These are phyloP conservation scores for Colletotrichum sp. DNA, from an alignment of 2,329 filamentous ascomycete genomes.

Conservation along the genomic window DNA sequence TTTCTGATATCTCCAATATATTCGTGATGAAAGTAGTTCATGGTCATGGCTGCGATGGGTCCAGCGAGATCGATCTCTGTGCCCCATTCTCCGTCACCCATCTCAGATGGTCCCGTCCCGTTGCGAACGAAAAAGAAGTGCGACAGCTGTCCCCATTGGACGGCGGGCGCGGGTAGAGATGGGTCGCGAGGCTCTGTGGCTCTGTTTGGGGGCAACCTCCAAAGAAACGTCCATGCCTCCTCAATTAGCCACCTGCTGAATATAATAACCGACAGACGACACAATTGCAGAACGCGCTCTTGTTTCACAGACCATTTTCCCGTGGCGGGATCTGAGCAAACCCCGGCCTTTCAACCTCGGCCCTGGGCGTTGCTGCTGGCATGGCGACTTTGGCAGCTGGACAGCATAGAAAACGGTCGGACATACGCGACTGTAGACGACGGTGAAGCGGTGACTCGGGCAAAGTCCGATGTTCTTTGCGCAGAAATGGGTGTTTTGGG, in stretches of 20 bases:
- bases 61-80: slow-evolving; percentile 20
- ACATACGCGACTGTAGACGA: neutral
- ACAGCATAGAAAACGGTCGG: neutral
- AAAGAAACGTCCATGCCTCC: slow-evolving; percentile 7
- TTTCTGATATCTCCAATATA: neutral
- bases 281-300: neutral
- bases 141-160: slow-evolving; percentile 13
- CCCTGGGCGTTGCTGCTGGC: neutral
- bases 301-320: neutral
- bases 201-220: neutral
- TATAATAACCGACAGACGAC: neutral
- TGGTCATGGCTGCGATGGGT: slow-evolving; percentile 16
- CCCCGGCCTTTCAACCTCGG: neutral
- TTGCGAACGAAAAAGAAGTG: neutral
- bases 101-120: slow-evolving; percentile 20
- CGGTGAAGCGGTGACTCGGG: slow-evolving; percentile 15
- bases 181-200: slow-evolving; percentile 18
- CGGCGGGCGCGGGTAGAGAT: slow-evolving; percentile 16
- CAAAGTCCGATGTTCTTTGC: slow-evolving; percentile 14
- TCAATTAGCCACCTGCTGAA: neutral
- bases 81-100: slow-evolving; percentile 18
- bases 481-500: slow-evolving; percentile 15
- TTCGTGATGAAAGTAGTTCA: neutral
- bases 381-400: neutral
- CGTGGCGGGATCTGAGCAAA: neutral